Evolutionary conservation across 805 yeast genomes (phyloP).

Genomic region (Ogataea siamensis): DNA sequence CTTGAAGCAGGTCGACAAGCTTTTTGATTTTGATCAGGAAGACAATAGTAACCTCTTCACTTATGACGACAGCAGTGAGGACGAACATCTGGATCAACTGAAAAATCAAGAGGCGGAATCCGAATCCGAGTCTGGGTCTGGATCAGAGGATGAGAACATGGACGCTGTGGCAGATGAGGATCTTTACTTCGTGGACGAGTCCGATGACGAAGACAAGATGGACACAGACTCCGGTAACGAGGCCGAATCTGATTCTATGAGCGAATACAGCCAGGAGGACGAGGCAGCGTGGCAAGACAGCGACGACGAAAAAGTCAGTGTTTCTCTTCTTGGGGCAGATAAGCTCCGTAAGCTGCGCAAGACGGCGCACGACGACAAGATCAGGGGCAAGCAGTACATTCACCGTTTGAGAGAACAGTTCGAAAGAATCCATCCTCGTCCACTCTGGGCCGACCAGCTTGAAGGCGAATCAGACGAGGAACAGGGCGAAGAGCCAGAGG

Average conservation of each 20-base stretch:
- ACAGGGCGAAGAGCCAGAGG: constrained; percentile 15
- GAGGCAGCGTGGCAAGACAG: constrained; percentile 78
- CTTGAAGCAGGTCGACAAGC: constrained; percentile 58
- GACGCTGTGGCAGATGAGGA: constrained; percentile 36
- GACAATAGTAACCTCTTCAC: constrained; percentile 29
- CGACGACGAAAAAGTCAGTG: constrained; percentile 74
- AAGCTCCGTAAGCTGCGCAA: constrained; percentile 70
- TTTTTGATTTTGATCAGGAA: constrained; percentile 46
- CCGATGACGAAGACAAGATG: constrained; percentile 35
- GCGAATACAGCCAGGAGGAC: constrained; percentile 25
- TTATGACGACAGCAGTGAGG: constrained; percentile 30
- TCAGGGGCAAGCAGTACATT: constrained; percentile 35
- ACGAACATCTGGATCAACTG: constrained; percentile 38
- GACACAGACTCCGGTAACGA: constrained; percentile 32
- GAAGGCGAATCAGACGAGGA: constrained; percentile 51
- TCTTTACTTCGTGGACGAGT: constrained; percentile 54
- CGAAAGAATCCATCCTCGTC: constrained; percentile 72
- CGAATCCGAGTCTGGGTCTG: constrained; percentile 27
- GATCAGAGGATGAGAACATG: constrained; percentile 33
- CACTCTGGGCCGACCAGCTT: constrained; percentile 70
- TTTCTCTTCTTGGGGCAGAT: constrained; percentile 59
- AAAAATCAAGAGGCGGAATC: constrained; percentile 41
- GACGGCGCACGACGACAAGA: constrained; percentile 38
- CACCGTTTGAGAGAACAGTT: constrained; percentile 56
- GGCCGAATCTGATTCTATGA: constrained; percentile 32